Evolutionary conservation across 164 flowering plant genomes (phyloP), one percentile per base, ranked within the genome.

Genomic region (Amborella trichopoda): DNA sequence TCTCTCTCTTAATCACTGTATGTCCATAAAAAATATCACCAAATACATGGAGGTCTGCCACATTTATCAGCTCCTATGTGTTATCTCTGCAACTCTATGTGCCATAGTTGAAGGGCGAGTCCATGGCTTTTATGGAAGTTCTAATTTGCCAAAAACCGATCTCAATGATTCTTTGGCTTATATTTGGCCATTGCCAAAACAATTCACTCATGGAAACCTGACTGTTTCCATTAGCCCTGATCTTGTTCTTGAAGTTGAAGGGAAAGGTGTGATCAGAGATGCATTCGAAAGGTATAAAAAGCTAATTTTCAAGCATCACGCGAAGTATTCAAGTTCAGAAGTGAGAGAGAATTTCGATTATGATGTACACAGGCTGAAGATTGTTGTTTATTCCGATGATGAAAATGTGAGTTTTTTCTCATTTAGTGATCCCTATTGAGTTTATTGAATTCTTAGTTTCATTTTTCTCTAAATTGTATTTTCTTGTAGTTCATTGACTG

Each of bases 151-250:
- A n/a, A n/a, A n/a, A 6, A 4, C 51, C n/a, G 55, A 55, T 0
- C 43, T 52, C 49, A 55, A 61, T 30, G 62, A 59, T 16, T 62
- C 83, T 19, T 68, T 73, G 32, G 37, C 76, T 5, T 80, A 69
- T 54, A 28, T 89, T 6, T 89, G 97, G 97, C 97, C 95, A 10
- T 56, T 89, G 21, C 97, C 97, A 14, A 41, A 76, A 13, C 40
- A 76, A 12, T 69, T 66, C 70, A 65, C 71, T 24, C 60, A 53
- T 65, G 91, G 86, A 21, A 61, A 73, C 60, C 62, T 33, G 23
- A 74, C 84, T 19, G 64, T 86, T 66, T 49, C 84, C 50, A 68
- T 91, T 25, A 83, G 82, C 54, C 95, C 96, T 16, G 63, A 62
- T 33, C 75, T 91, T 38, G 59, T 73, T 16, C 74, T 91, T 47